Evolutionary conservation across 2,329 filamentous ascomycete species (phyloP), one percentile per base, ranked within the genome.

Genomic region (Canariomyces notabilis): DNA sequence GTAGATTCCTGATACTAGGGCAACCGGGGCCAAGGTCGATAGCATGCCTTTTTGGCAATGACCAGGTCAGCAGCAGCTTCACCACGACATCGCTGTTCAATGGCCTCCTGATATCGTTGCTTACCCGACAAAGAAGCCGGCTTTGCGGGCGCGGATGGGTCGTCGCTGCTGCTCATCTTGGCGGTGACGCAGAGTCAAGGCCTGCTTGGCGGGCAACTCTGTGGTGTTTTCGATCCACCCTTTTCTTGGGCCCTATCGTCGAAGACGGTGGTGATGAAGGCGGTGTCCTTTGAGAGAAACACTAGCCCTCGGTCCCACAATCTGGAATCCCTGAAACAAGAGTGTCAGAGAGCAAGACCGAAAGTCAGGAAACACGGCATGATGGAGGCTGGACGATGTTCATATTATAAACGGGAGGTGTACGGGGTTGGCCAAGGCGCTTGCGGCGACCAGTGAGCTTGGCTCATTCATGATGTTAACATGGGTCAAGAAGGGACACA

Each of bases 11-110:
- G 72, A 67, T 19, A 60, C 45, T 21, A 69, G 26, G 16, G 62
- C 61, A 23, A 69, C 63, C 7, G 70, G 70, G 4, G 52, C 66
- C 40, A 73, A 48, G 12, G 70, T 73, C 49, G 71, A 63, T 44
- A 73, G 60, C 42, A 74, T 62, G 43, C 67, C 71, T 68, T 34
- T 38, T n/a, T n/a, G n/a, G n/a, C n/a, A n/a, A n/a, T n/a, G n/a
- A n/a, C n/a, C n/a, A n/a, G n/a, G n/a, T n/a, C n/a, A n/a, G n/a
- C n/a, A n/a, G n/a, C n/a, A n/a, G n/a, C n/a, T n/a, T n/a, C n/a
- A n/a, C n/a, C n/a, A n/a, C n/a, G n/a, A n/a, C n/a, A n/a, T n/a
- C n/a, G n/a, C n/a, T n/a, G n/a, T n/a, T n/a, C n/a, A n/a, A n/a
- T n/a, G n/a, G n/a, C n/a, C n/a, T n/a, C n/a, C n/a, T n/a, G n/a